These are phyloP conservation scores for Rhodomyrtus tomentosa DNA, from an alignment of 345 rosid genomes.

Conservation along the genomic window DNA sequence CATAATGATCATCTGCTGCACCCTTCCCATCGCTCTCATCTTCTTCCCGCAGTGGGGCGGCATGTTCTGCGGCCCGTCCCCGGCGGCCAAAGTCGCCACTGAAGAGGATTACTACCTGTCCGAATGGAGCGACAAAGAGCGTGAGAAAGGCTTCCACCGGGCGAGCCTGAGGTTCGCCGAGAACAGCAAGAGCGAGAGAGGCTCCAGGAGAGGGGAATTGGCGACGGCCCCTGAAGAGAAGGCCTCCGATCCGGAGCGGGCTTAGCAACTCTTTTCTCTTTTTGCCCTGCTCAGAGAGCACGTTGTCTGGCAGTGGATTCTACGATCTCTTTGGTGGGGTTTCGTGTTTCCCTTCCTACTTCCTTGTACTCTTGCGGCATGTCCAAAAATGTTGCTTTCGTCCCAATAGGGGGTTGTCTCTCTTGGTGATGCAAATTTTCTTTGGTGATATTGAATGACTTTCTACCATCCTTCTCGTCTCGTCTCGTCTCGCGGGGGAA, in stretches of 20 bases:
- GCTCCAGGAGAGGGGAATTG: conserved; percentile 13
- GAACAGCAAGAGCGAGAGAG: conserved; percentile 61
- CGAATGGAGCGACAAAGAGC: conserved; percentile 59
- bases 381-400: too few species aligned
- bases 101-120: conserved; percentile 79
- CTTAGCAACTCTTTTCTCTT: background rate
- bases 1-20: conserved; percentile 60
- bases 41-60: conserved; percentile 98
- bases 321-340: background rate
- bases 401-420: too few species aligned
- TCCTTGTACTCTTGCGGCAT: background rate
- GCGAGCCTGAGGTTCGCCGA: conserved; percentile 63
- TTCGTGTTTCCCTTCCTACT: too few species aligned
- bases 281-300: background rate
- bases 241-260: background rate
- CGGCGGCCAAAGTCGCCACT: conserved; percentile 11
- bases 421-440: too few species aligned
- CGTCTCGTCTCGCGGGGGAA: background rate
- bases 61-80: conserved; percentile 70
- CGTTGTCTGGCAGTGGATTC: background rate
- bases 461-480: background rate
- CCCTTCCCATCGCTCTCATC: conserved; percentile 45
- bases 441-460: background rate
- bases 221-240: background rate
- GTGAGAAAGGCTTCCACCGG: conserved; percentile 32